These are phyloP conservation scores for Silene vulgaris DNA, from an alignment of 179 eudicot species.

Conservation along the genomic window DNA sequence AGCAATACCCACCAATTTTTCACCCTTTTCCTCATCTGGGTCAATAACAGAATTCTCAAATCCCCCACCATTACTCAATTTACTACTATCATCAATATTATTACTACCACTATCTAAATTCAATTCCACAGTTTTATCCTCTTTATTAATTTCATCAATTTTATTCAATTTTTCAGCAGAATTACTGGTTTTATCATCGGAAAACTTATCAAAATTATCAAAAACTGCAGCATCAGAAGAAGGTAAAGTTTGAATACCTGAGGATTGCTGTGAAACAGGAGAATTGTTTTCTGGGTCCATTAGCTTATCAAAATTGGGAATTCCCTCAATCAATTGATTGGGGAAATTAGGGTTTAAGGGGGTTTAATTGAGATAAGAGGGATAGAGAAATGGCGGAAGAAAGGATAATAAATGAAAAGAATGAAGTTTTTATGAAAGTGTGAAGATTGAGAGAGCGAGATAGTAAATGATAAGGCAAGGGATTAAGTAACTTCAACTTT, in stretches of 20 bases:
- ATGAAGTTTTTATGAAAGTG: not conserved
- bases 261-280: conserved; percentile 16
- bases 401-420: not conserved
- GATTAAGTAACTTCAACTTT: conserved; percentile 11
- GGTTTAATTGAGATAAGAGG: not conserved
- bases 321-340: not conserved
- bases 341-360: conserved; percentile 11
- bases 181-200: not conserved
- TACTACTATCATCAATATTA: conserved; percentile 11
- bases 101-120: not conserved
- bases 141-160: conserved; percentile 11
- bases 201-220: conserved; percentile 23
- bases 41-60: conserved; percentile 13
- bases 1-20: conserved; percentile 7
- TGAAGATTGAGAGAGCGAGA: not conserved
- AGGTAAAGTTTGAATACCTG: conserved; percentile 40
- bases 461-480: not conserved
- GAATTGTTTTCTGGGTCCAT: conserved; percentile 18
- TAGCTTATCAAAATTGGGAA: not conserved
- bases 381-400: not conserved
- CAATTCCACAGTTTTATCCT: not conserved
- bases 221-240: conserved; percentile 25
- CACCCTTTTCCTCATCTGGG: conserved; percentile 23
- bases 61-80: conserved; percentile 20
- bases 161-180: not conserved